A percentile compares a stretch with the other conserved stretches of the same genome.
phyloP scores from a whole-genome alignment of 257 asterid genomes.

The Fraxinus pennsylvanica region DNA sequence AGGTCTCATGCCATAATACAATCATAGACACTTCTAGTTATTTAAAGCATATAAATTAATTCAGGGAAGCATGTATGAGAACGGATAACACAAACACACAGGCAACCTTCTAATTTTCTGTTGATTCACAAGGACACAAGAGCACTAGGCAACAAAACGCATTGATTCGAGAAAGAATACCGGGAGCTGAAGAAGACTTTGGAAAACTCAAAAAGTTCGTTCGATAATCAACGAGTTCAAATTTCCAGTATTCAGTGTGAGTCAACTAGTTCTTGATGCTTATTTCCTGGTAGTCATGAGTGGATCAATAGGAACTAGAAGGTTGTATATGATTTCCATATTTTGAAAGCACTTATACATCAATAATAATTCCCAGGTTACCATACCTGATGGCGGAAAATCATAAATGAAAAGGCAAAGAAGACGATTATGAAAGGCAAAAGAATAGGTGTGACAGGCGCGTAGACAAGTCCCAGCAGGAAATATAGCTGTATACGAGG shows the following conservation, averaged over 20 bases:
- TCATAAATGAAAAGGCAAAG: constrained; percentile 65
- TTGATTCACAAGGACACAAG: neutral
- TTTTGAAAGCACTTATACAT: neutral
- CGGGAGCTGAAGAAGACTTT: neutral
- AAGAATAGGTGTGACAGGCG: constrained; percentile 71
- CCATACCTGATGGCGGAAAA: constrained; percentile 85
- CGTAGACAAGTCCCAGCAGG: constrained; percentile 73
- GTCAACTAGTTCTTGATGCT: neutral
- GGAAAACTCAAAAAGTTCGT: neutral
- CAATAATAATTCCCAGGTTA: neutral
- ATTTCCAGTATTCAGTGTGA: no score
- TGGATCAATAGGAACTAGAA: neutral
- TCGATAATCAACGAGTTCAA: neutral
- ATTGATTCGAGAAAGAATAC: neutral
- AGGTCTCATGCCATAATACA: neutral
- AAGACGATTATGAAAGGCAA: constrained; percentile 80
- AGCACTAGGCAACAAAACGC: neutral
- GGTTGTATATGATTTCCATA: neutral
- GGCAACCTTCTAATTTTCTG: neutral
- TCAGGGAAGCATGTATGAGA: neutral
- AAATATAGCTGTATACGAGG: constrained; percentile 83
- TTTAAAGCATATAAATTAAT: neutral
- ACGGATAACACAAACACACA: neutral
- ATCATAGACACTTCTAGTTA: neutral
- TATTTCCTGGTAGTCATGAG: neutral